phyloP scores from a whole-genome alignment of 495 filamentous ascomycete species.

The Neohortaea acidophila region DNA sequence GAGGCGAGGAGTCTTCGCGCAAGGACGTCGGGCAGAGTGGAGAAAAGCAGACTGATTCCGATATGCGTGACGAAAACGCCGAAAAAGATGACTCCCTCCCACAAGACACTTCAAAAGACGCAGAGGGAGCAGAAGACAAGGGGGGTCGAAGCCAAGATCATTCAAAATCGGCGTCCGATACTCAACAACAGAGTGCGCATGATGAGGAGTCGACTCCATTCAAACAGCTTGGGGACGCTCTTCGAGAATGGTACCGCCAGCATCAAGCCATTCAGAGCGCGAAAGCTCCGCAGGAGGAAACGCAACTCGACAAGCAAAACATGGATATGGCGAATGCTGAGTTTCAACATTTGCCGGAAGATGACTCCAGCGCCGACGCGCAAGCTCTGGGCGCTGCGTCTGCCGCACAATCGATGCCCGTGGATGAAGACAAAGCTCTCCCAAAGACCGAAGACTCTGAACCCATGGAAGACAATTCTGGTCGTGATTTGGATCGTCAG shows the following conservation, averaged over 20 bases:
- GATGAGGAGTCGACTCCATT: slow-evolving; percentile 41
- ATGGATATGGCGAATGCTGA: slow-evolving; percentile 55
- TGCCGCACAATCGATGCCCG: slow-evolving; percentile 65
- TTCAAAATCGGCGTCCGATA: not conserved
- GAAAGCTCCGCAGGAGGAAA: slow-evolving; percentile 43
- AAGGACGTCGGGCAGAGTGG: no score
- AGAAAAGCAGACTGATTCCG: no score
- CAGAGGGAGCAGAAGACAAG: slow-evolving; percentile 10
- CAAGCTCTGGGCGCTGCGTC: slow-evolving; percentile 83
- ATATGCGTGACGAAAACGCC: no score
- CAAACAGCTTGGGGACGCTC: slow-evolving; percentile 79
- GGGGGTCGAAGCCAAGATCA: slow-evolving; percentile 5
- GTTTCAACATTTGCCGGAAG: slow-evolving; percentile 80
- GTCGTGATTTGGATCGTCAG: not conserved
- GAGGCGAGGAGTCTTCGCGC: no score
- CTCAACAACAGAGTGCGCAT: slow-evolving; percentile 6
- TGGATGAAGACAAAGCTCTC: slow-evolving; percentile 74
- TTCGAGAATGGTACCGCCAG: slow-evolving; percentile 84
- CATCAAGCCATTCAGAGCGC: slow-evolving; percentile 63
- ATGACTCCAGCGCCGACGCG: slow-evolving; percentile 61
- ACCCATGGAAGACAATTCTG: slow-evolving; percentile 39
- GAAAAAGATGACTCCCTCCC: no score
- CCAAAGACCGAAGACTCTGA: slow-evolving; percentile 53
- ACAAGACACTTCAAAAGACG: no score
- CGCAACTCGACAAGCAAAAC: slow-evolving; percentile 29